These are phyloP conservation scores for Penicillium sp. DNA, from an alignment of 2,329 filamentous ascomycete species.

Conservation along the genomic window DNA sequence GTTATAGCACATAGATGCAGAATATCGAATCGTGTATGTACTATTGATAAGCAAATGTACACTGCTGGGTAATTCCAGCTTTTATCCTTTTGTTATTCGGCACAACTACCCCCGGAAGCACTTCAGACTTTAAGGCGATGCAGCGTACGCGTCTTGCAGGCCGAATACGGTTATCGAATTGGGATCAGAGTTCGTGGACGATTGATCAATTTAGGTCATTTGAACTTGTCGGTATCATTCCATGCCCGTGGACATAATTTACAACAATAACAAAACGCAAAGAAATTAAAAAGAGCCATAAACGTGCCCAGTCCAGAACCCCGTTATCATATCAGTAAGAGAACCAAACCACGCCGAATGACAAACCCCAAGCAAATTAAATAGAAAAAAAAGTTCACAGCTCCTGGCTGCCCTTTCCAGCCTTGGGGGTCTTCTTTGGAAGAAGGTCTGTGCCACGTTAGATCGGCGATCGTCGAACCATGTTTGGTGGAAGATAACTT, in stretches of 20 bases:
- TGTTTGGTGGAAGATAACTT: conserved; percentile 58
- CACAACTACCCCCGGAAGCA: too few relatives aligned
- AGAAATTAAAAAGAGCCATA: conserved; percentile 61
- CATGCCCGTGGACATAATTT: conserved; percentile 65
- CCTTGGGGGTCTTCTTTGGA: conserved; percentile 98
- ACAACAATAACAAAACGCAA: conserved; percentile 57
- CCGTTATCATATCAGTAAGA: conserved; percentile 74
- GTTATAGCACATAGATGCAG: conserved; percentile 10
- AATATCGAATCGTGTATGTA: conserved; percentile 1
- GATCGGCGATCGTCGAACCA: conserved; percentile 83
- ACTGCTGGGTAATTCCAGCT: background rate
- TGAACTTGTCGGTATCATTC: conserved; percentile 49
- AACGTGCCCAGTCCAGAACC: conserved; percentile 67
- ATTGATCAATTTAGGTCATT: conserved; percentile 33
- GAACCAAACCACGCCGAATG: conserved; percentile 76
- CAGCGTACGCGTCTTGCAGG: too few relatives aligned
- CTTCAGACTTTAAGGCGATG: too few relatives aligned
- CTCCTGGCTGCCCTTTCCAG: conserved; percentile 92
- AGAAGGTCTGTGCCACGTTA: conserved; percentile 97
- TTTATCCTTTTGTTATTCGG: background rate
- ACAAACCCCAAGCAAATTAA: conserved; percentile 55
- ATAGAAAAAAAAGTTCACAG: conserved; percentile 68
- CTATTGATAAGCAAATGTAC: background rate
- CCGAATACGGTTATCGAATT: too few relatives aligned
- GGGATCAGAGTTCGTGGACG: background rate